Evolutionary conservation across 2,329 filamentous ascomycete species (phyloP), one percentile per base, ranked within the genome.

Genomic region (Paramyrothecium roridum): DNA sequence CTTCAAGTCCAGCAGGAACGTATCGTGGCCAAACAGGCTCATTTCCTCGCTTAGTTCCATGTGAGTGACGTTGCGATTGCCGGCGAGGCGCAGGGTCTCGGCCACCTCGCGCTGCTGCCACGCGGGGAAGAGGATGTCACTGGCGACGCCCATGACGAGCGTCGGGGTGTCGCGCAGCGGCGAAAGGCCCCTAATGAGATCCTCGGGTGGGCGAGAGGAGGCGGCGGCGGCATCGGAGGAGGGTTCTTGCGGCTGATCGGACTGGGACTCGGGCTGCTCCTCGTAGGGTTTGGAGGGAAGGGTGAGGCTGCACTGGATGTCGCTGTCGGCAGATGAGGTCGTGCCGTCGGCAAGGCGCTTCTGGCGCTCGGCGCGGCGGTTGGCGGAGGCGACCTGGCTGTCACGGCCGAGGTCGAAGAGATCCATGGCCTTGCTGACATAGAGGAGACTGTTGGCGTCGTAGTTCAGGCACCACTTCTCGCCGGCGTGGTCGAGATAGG

Each of bases 371-470:
- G 80, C 77, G 17, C 93, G 80, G 26, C 91, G 82, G 33, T 77
- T 67, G 20, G 77, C 77, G 2, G 89, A 85, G 20, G 81, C 84
- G 3, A 76, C 72, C 68, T 93, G 90, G 67, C 88, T 86, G 45
- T 84, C 81, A 50, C 78, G 77, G 22, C 95, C 92, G 0, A 99
- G 82, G 66, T 99, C 95, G 70, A 99, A 99, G 13, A 99, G 80
- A 68, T 99, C 95, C 95, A 99, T 99, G 6, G 95, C 95, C 75
- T 99, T 99, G 71, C 91, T 96, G 55, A 99, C 91, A 71, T 99
- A 99, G 2, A 99, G 79, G 43, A 98, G 76, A 67, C 92, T 96
- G 74, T 99, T 99, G 23, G 95, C 86, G 66, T 99, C 95, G 70
- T 98, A 98, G 60, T 95, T 93, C 23, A 99, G 80, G 69, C 92